Conservation (phyloP, 176 grass and related monocot species). For the Cymbopogon citratus region DNA sequence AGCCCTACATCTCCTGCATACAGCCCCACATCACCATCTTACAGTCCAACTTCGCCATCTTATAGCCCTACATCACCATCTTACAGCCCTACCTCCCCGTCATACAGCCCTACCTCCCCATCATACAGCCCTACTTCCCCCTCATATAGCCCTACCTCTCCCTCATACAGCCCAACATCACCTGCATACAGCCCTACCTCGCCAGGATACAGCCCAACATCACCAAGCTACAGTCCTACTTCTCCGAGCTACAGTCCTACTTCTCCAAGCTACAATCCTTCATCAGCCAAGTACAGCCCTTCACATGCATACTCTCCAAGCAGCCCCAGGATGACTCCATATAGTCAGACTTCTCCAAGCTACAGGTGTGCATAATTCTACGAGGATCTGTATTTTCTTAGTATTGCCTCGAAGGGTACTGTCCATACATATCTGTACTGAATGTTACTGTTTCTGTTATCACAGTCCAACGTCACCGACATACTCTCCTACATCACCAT, state of each 20-base stretch:
- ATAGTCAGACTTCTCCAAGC: constrained; percentile 70
- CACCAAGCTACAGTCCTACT: constrained; percentile 57
- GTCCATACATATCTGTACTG: not conserved
- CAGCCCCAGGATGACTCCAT: constrained; percentile 63
- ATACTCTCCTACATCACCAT: constrained; percentile 90
- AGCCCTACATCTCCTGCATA: constrained; percentile 59
- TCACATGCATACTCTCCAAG: constrained; percentile 82
- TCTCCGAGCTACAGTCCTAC: constrained; percentile 54
- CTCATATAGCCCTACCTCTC: constrained; percentile 67
- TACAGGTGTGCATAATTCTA: constrained; percentile 50
- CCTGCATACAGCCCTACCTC: constrained; percentile 73
- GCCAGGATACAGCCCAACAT: constrained; percentile 62
- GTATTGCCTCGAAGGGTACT: not conserved
- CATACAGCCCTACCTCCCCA: constrained; percentile 41
- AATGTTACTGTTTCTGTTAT: constrained; percentile 1
- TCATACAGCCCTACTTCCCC: constrained; percentile 56
- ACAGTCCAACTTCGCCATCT: constrained; percentile 46
- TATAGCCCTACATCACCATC: constrained; percentile 54
- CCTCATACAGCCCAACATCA: constrained; percentile 69
- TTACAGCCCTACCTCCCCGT: constrained; percentile 46
- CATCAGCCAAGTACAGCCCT: constrained; percentile 49
- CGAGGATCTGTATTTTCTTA: not conserved
- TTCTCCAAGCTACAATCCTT: constrained; percentile 85
- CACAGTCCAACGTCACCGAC: constrained; percentile 70
- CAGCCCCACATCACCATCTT: constrained; percentile 48